phyloP scores from a whole-genome alignment of 805 yeast species.

The Sugiyamaella qingdaonensis region DNA sequence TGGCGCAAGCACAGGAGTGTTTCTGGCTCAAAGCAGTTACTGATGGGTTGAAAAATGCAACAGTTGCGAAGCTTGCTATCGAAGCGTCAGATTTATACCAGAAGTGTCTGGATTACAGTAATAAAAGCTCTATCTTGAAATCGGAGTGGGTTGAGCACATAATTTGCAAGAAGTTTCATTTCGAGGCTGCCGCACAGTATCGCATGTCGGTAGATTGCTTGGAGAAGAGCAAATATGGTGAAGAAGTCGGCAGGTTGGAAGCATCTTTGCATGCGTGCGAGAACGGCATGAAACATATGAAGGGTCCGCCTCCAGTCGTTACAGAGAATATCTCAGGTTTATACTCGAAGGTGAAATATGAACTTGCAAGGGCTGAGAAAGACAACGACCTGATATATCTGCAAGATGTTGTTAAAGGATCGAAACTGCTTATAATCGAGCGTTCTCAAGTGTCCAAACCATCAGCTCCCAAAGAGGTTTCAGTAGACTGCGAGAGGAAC shows the following conservation, averaged over 20 bases:
- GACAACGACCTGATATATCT: constrained; percentile 81
- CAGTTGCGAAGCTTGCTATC: constrained; percentile 59
- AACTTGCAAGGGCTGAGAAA: constrained; percentile 54
- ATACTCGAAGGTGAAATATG: constrained; percentile 39
- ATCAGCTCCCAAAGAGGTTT: background rate
- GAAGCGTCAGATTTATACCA: constrained; percentile 59
- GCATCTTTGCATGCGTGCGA: constrained; percentile 40
- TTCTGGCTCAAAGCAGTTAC: constrained; percentile 71
- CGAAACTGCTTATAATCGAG: constrained; percentile 38
- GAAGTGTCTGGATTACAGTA: constrained; percentile 41
- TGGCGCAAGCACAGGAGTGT: constrained; percentile 86
- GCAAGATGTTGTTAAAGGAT: constrained; percentile 52
- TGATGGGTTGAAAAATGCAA: constrained; percentile 49
- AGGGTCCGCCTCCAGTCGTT: constrained; percentile 41
- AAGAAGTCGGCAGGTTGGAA: constrained; percentile 57
- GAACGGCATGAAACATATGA: constrained; percentile 37
- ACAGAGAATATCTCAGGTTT: constrained; percentile 53
- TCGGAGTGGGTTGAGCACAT: constrained; percentile 65
- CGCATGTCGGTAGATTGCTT: constrained; percentile 53
- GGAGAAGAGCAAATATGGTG: constrained; percentile 57
- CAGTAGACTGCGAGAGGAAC: background rate
- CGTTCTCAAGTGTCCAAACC: background rate
- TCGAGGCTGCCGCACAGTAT: constrained; percentile 65
- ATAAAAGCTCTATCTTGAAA: constrained; percentile 47
- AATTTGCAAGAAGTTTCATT: constrained; percentile 57